These are phyloP conservation scores for Syncephalastrum contaminatum DNA, from an alignment of 371 early-diverging fungal genomes.

Conservation along the genomic window DNA sequence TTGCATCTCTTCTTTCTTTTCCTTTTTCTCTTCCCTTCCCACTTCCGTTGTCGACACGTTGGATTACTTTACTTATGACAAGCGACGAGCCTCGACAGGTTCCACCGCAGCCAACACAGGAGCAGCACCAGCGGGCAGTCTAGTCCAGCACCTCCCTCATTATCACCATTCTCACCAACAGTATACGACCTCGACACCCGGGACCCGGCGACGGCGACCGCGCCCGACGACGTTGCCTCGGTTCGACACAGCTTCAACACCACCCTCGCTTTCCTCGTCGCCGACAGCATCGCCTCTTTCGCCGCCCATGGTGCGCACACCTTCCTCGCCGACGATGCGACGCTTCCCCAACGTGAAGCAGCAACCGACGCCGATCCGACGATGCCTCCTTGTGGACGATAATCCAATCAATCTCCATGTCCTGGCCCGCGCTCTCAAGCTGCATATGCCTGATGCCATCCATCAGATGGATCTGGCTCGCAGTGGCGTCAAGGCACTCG, in stretches of 20 bases:
- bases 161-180: constrained; percentile 8
- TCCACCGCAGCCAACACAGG: constrained; percentile 6
- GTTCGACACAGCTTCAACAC: background rate
- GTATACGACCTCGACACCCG: background rate
- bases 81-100: constrained; percentile 11
- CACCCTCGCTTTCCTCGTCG: background rate
- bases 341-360: background rate
- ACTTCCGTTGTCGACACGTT: constrained; percentile 7
- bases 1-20: background rate
- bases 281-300: constrained; percentile 1
- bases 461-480: constrained; percentile 39
- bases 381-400: constrained; percentile 48
- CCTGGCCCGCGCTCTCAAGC: constrained; percentile 49
- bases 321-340: constrained; percentile 8
- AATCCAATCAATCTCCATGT: constrained; percentile 59
- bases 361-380: too few relatives aligned
- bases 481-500: constrained; percentile 44
- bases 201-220: background rate
- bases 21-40: constrained; percentile 1
- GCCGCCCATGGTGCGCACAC: constrained; percentile 7
- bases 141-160: constrained; percentile 6
- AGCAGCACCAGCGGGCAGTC: constrained; percentile 3
- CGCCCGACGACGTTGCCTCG: constrained; percentile 5
- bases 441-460: constrained; percentile 46
- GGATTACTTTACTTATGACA: constrained; percentile 14